A percentile compares a stretch with the other conserved stretches of the same genome.
phyloP scores from a whole-genome alignment of 2,329 filamentous ascomycete genomes.

The Alternaria sp. region DNA sequence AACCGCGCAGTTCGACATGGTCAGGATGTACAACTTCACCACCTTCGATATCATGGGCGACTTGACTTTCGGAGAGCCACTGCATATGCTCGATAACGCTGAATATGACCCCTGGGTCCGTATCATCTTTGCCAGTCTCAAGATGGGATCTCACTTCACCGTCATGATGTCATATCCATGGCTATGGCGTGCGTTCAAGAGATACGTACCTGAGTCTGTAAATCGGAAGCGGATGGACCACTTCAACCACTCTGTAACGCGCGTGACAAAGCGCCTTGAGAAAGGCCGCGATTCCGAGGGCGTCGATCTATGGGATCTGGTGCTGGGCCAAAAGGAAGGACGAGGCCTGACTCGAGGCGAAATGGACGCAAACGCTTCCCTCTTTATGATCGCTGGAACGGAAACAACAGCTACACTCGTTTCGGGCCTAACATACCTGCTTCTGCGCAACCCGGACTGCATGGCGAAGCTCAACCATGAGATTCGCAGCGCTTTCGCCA shows the following conservation, averaged over 20 bases:
- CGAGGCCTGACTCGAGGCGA: slow-evolving; percentile 38
- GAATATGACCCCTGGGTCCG: slow-evolving; percentile 31
- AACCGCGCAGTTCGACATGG: slow-evolving; percentile 42
- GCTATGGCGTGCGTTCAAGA: slow-evolving; percentile 10
- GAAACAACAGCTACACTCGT: slow-evolving; percentile 55
- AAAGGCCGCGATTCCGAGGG: slow-evolving; percentile 30
- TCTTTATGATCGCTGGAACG: slow-evolving; percentile 53
- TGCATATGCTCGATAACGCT: slow-evolving; percentile 36
- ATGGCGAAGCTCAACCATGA: slow-evolving; percentile 38
- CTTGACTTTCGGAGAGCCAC: slow-evolving; percentile 39
- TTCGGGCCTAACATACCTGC: slow-evolving; percentile 46
- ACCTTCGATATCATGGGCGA: slow-evolving; percentile 46
- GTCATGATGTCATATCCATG: slow-evolving; percentile 18
- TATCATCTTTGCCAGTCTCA: slow-evolving; percentile 35
- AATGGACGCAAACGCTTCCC: slow-evolving; percentile 47
- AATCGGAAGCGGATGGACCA: slow-evolving; percentile 22
- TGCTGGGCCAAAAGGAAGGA: slow-evolving; percentile 43
- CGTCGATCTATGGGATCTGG: slow-evolving; percentile 51
- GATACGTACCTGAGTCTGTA: slow-evolving; percentile 3
- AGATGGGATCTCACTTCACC: slow-evolving; percentile 3
- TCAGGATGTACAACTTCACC: slow-evolving; percentile 42
- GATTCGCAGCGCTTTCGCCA: slow-evolving; percentile 33
- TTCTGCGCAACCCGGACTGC: slow-evolving; percentile 37
- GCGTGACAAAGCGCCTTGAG: slow-evolving; percentile 40
- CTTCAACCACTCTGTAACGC: slow-evolving; percentile 25